Conservation (phyloP, 1,284 basidiomycete species). For the Cystobasidium pallidum region DNA sequence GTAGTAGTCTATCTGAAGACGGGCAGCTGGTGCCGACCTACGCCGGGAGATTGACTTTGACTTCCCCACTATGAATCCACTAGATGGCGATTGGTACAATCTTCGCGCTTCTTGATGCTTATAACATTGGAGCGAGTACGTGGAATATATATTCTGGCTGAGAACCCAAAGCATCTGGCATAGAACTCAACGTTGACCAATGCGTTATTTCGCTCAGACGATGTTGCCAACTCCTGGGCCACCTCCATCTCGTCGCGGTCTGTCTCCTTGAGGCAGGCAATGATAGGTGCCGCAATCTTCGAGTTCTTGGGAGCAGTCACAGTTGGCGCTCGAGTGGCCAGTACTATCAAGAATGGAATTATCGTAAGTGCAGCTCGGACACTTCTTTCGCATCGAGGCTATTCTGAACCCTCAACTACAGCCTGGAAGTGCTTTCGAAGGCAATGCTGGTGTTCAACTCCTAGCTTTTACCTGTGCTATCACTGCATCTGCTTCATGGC, state of each 20-base stretch:
- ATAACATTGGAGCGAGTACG: slow-evolving; percentile 60
- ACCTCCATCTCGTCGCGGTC: slow-evolving; percentile 60
- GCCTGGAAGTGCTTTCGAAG: slow-evolving; percentile 55
- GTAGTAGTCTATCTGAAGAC: neutral
- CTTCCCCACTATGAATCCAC: neutral
- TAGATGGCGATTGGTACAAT: slow-evolving; percentile 57
- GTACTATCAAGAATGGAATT: slow-evolving; percentile 59
- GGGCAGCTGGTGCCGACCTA: no score
- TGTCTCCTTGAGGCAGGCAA: slow-evolving; percentile 59
- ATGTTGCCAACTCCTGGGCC: slow-evolving; percentile 61
- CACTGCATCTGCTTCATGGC: slow-evolving; percentile 53
- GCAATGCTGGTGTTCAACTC: slow-evolving; percentile 59
- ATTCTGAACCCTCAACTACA: neutral
- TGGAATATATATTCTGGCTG: slow-evolving; percentile 46
- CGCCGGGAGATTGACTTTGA: no score
- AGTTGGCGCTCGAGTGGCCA: slow-evolving; percentile 59
- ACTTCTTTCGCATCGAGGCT: no score
- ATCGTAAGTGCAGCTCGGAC: neutral
- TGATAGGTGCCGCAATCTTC: slow-evolving; percentile 57
- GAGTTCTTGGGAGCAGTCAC: slow-evolving; percentile 60
- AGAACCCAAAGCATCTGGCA: no score
- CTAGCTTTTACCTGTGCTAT: slow-evolving; percentile 60
- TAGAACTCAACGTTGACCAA: neutral
- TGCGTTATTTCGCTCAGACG: slow-evolving; percentile 26
- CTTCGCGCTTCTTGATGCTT: slow-evolving; percentile 59